Base-by-base conservation (phyloP, 148 eudicot species). In the Simmondsia chinensis region DNA sequence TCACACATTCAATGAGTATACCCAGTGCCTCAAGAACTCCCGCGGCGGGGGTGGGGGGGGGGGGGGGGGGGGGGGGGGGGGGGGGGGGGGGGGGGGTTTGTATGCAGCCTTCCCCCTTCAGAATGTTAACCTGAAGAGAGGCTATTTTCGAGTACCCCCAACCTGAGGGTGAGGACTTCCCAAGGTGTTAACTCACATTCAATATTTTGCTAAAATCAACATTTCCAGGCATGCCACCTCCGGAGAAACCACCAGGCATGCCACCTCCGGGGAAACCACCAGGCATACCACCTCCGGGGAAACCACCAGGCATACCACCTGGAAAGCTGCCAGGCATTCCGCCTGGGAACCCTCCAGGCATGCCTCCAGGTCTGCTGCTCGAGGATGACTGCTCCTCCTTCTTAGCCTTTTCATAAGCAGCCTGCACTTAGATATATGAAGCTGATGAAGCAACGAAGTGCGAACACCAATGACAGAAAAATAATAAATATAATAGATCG, bases 341-440 rank as follows among this genome's bases (percentile, higher is more conserved):
- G 4, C 73, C 74, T 16, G 80, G 75, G 8, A 69, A 56, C 0
- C 81, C 87, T 4, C 82, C 87, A 2, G 74, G 74, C 75, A 72
- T 65, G 1, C 77, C 79, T 30, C 80, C 86, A 34, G 88, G 39
- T 51, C 94, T 45, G 44, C 75, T 56, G 62, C 82, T 79, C 34
- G 93, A 75, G 51, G 96, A 82, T 48, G 87, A 71, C 41, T 72
- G 65, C 45, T 83, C 97, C 43, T 67, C 59, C 68, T 67, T 71
- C 75, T 89, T 89, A 33, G 88, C 93, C 73, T 85, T 84, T 49
- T 89, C 93, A 70, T 89, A 89, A 25, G 84, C 95, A 72, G 95
- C 97, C 97, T 89, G 35, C n/a, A n/a, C n/a, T n/a, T n/a, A n/a
- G n/a, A n/a, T n/a, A n/a, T n/a, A n/a, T n/a, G n/a, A n/a, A n/a